These are phyloP conservation scores for Galeopsis tetrahit DNA, from an alignment of 257 asterid genomes.

Conservation along the genomic window DNA sequence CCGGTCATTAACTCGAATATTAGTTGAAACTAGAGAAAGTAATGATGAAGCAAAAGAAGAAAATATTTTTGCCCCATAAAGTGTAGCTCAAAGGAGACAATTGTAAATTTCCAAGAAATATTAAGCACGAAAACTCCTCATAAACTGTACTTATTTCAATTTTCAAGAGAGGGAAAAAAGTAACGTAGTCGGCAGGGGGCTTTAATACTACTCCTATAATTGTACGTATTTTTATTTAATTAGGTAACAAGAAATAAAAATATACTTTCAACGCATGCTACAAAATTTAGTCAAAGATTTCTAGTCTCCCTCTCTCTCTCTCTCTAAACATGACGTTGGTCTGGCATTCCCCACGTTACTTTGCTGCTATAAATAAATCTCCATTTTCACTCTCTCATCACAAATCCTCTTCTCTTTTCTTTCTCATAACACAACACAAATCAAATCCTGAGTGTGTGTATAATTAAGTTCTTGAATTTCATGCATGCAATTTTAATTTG, in stretches of 20 bases:
- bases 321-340: conserved; percentile 34
- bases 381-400: conserved; percentile 34
- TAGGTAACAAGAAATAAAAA: neutral
- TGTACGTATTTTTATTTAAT: conserved; percentile 17
- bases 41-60: conserved; percentile 34
- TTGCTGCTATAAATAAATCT: conserved; percentile 53
- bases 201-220: conserved; percentile 11
- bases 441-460: neutral
- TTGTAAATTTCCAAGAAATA: conserved; percentile 14
- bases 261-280: conserved; percentile 32
- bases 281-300: conserved; percentile 45
- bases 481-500: conserved; percentile 31
- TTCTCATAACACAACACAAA: conserved; percentile 14
- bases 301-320: conserved; percentile 24
- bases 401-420: neutral
- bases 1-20: conserved; percentile 40
- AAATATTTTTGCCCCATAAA: neutral
- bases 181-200: conserved; percentile 61
- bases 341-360: conserved; percentile 48
- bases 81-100: conserved; percentile 12
- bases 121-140: conserved; percentile 8
- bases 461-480: neutral
- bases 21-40: conserved; percentile 22
- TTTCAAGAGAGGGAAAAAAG: conserved; percentile 44
- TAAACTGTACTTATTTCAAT: conserved; percentile 37